Base-by-base conservation (phyloP, 345 rosid species). In the Citrus cavaleriei region DNA sequence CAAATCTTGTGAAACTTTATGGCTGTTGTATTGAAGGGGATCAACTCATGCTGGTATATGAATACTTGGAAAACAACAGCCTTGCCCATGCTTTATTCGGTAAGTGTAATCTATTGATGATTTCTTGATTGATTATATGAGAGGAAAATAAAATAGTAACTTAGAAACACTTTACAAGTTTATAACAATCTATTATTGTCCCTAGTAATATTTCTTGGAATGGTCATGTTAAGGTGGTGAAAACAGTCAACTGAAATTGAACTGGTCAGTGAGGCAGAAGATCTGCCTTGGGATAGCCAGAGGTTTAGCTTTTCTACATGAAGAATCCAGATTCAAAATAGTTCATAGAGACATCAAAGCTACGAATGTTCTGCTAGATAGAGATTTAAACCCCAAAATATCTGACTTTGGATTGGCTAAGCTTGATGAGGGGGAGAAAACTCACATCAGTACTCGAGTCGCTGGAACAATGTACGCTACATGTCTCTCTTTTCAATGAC, bases 291-390 rank as follows among this genome's bases (percentile, higher is more conserved):
- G 94, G 51, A 79, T 90, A 72, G 94, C 94, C 5, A 89, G 72
- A 79, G 92, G 93, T 77, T 84, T 90, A 7, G 86, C 85, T 66
- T 90, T 84, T 77, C 86, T 90, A 42, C 90, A 90, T 27, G 93
- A 88, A 83, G 93, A 90, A 79, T 88, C 93, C n/a, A 77, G 87
- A 19, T 84, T 90, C 74, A 88, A 83, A 79, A 87, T 90, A 76
- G 89, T 90, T 72, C 93, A 90, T 70, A 84, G 91, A 81, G 93
- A 90, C 81, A 90, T 90, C 80, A 90, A 90, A 79, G 88, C 89
- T 37, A 88, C 91, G 13, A 90, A 90, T 82, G 86, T 90, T 22
- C 80, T 90, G 34, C 72, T 88, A 57, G 91, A 90, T 74, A 21
- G 30, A 73, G 84, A 88, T 58, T 54, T 88, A 67, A 90, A 82